Conservation (phyloP, 176 grass and related monocot species). For the Elymus sibiricus region DNA sequence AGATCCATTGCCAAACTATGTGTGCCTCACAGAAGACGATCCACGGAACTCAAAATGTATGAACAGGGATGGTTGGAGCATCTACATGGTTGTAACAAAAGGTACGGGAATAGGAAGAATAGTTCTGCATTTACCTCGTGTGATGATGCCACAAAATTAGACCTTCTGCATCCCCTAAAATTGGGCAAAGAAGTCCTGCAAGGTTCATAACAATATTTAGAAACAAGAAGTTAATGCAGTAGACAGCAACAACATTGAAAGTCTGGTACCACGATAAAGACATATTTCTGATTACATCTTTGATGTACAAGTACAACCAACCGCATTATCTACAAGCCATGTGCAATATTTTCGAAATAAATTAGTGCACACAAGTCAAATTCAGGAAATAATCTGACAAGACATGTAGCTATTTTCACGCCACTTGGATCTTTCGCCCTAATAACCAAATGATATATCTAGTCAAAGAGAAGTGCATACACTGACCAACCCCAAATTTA, state of each 20-base stretch:
- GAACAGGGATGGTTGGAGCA: not conserved
- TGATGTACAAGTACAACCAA: slow-evolving; percentile 4
- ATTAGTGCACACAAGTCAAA: not conserved
- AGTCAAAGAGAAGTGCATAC: not conserved
- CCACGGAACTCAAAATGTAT: not conserved
- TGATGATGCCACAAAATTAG: slow-evolving; percentile 19
- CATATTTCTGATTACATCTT: not conserved
- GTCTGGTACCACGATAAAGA: not conserved
- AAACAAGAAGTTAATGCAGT: not conserved
- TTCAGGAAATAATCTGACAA: not conserved
- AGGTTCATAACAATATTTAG: not conserved
- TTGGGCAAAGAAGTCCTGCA: slow-evolving; percentile 50
- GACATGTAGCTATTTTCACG: not conserved
- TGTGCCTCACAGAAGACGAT: not conserved
- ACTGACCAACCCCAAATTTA: not conserved
- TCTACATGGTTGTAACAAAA: not conserved
- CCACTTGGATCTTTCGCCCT: slow-evolving; percentile 1
- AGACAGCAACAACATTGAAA: not conserved
- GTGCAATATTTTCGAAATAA: not conserved
- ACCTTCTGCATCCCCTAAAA: slow-evolving; percentile 49
- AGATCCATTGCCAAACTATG: not conserved
- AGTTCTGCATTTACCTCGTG: slow-evolving; percentile 34
- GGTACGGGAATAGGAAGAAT: not conserved
- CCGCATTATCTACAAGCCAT: not conserved
- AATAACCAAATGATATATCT: not conserved